Evolutionary conservation across 73 alveolate species (phyloP), one percentile per base, ranked within the genome.

Genomic region (Halteria grandinella): DNA sequence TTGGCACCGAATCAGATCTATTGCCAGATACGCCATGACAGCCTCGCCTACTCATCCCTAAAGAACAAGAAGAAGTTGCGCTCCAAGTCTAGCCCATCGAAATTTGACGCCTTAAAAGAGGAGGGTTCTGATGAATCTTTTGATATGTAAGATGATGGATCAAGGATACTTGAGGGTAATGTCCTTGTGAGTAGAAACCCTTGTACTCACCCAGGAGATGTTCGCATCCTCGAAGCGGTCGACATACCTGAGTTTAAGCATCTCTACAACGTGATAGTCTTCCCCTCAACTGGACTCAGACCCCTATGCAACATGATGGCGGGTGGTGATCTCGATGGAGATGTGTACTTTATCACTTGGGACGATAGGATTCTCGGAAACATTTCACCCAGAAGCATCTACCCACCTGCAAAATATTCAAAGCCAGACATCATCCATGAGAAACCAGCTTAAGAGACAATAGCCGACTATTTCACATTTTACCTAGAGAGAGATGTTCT

Each of bases 261-360:
- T 84, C 47, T 83, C 49, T 59, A 54, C 37, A 91, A 94, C 69
- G 97, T 91, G 10, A 55, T 94, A 17, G 97, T 94, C 24, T 94
- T 94, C 50, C 69, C 97, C n/a, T 53, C 80, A 27, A 70, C 62
- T 52, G 97, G 98, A 7, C 69, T 37, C 15, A 66, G 94, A 24
- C 97, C 98, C 50, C 74, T 82, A 21, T 73, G 77, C 32, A 66
- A 85, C 75, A 59, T 54, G 73, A 75, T 92, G 88, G 71, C 94
- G 14, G 95, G 95, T 11, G 95, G 97, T 0, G 98, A 94, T 53
- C 85, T 94, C 18, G 98, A 94, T 72, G 98, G 98, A 50, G 98
- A 94, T 63, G 51, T 86, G 48, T 94, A 77, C 81, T 85, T 57
- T 55, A 77, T 91, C 33, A 58, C 86, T 43, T 94, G 95, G 97